Conservation (phyloP, 495 filamentous ascomycete genomes). For the Melanomma pulvis-pyrius region DNA sequence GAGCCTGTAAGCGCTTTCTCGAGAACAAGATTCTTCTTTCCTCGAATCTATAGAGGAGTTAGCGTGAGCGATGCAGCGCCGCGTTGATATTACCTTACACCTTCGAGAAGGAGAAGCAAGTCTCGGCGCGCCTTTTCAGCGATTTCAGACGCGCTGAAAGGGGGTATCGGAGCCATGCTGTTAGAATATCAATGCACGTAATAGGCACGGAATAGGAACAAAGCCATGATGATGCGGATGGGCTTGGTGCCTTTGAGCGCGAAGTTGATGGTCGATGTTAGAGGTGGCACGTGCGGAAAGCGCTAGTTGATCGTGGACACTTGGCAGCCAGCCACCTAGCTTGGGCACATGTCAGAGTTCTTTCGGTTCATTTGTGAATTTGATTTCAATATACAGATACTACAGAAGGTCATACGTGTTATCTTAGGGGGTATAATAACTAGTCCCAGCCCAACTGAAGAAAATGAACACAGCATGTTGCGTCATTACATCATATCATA, state of each 20-base stretch:
- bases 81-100: constrained; percentile 68
- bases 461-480: neutral
- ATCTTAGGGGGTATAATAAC: neutral
- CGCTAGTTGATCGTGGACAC: neutral
- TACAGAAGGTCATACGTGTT: neutral
- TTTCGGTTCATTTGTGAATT: neutral
- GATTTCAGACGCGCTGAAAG: constrained; percentile 78
- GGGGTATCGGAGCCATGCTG: constrained; percentile 67
- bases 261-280: neutral
- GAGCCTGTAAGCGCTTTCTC: constrained; percentile 88
- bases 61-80: constrained; percentile 1
- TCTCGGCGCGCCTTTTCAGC: constrained; percentile 83
- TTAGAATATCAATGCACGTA: neutral
- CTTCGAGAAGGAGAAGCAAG: constrained; percentile 82
- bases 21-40: constrained; percentile 97
- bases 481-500: neutral
- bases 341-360: neutral
- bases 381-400: neutral
- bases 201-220: neutral
- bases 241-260: neutral
- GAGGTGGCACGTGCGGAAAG: neutral
- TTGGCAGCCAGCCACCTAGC: neutral
- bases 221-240: constrained; percentile 8
- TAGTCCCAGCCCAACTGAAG: neutral
- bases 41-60: constrained; percentile 69